Base-by-base conservation (phyloP, 768 basidiomycete species). In the Trametes sanguinea region DNA sequence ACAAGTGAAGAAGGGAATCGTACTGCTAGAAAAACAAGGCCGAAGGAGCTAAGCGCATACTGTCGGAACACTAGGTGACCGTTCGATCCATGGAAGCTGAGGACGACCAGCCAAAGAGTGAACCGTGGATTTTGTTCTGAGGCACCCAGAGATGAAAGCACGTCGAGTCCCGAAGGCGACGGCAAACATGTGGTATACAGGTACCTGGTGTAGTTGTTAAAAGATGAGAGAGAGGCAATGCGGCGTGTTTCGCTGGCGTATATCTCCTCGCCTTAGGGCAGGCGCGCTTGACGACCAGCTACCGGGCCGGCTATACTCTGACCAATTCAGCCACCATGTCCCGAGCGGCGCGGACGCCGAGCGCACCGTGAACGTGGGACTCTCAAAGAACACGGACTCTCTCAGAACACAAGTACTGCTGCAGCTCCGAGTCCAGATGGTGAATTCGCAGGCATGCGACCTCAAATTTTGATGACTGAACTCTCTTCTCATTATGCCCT, bases 51-150 rank as follows among this genome's bases (percentile, higher is more conserved):
- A 22, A 22, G 22, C 22, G 22, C 37, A 6, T 53, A 11, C n/a
- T 76, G 77, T 83, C 62, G 80, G 78, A 80, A 47, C 83, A 82
- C 83, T 78, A 84, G 86, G 85, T 88, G 87, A 87, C 86, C 77
- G 79, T 78, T 62, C 65, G 40, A 77, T 75, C 83, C 81, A 81
- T 67, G 48, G 51, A 67, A 66, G 65, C 10, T 68, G 68, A 77
- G 79, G 78, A 81, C 75, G 79, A 68, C 74, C 81, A 74, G 86
- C 86, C 86, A 84, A 87, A 83, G 81, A 80, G 80, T 79, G 81
- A 69, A 82, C 71, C 82, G 66, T 72, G 40, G 14, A 22, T 9
- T 63, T 76, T 68, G n/a, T 64, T 88, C 83, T 87, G 75, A 87
- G 85, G 83, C 81, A 65, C 68, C 73, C 71, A 67, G 81, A 83